These are phyloP conservation scores for Calonectria henricotiae DNA, from an alignment of 2,329 filamentous ascomycete species.

Conservation along the genomic window DNA sequence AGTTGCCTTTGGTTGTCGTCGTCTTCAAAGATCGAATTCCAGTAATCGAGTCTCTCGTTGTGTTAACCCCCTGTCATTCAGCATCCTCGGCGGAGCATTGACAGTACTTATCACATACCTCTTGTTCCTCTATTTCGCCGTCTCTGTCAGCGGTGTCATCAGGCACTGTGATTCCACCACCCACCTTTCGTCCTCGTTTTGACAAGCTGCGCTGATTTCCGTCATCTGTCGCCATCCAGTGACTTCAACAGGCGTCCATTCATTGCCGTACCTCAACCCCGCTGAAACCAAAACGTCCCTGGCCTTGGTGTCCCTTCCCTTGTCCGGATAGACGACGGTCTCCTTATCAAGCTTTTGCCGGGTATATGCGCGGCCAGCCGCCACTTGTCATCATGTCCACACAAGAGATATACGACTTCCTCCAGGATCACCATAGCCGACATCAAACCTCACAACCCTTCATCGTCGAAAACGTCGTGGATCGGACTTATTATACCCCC, in stretches of 20 bases:
- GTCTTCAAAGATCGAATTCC: background rate
- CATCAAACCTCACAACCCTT: background rate
- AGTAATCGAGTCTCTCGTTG: background rate
- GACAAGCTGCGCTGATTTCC: background rate
- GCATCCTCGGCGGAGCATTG: background rate
- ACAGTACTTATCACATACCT: constrained; percentile 12
- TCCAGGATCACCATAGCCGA: background rate
- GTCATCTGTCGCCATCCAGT: background rate
- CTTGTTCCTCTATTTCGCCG: constrained; percentile 15
- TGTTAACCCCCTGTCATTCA: background rate
- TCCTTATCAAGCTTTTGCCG: background rate
- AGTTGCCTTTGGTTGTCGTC: background rate
- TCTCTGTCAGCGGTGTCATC: constrained; percentile 6
- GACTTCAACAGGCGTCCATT: background rate
- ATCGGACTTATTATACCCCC: background rate
- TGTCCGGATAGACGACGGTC: background rate
- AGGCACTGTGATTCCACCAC: constrained; percentile 19
- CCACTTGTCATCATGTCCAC: constrained; percentile 15
- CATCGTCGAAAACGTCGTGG: background rate
- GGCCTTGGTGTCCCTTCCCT: background rate
- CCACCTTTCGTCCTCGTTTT: background rate
- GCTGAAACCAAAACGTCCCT: background rate
- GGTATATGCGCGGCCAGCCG: background rate
- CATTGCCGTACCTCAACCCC: background rate
- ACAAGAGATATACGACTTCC: background rate